Evolutionary conservation across 2,329 filamentous ascomycete genomes (phyloP), one percentile per base, ranked within the genome.

Genomic region (Aspergillus felis): DNA sequence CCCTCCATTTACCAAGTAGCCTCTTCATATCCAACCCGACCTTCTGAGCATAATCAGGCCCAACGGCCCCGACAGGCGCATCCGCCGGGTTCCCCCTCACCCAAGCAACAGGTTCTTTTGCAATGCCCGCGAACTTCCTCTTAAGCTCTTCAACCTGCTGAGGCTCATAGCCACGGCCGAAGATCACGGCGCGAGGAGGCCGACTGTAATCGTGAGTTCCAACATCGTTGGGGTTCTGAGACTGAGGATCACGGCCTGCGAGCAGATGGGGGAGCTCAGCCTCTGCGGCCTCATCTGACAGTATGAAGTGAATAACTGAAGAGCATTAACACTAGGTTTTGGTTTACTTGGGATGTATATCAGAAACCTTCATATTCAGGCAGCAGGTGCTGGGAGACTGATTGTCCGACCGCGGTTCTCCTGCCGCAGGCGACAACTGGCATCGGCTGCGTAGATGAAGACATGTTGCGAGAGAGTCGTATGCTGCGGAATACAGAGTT

Each of bases 131-230:
- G 42, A 48, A 57, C 42, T 50, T 50, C 24, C 52, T 48, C 44
- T 55, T 51, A 12, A 64, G 54, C 42, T 53, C 51, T 53, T 62
- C 55, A 20, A 62, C 56, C 50, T 61, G 49, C n/a, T 58, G 24
- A 7, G 56, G 27, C 1, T 51, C 20, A 51, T 57, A 71, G 2
- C 62, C 67, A 2, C 68, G 65, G 3, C 70, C 70, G 29, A 71
- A 67, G 22, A 71, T 61, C 9, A 72, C 59, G 1, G 64, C 69
- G 0, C 67, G 66, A 3, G 63, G 59, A 5, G 63, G 60, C 10
- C 47, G 53, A 42, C 32, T 61, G 61, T 70, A 71, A 27, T 69
- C 55, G 50, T 66, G 62, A 1, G 68, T 64, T 20, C 68, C 69
- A 24, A 71, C 32, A 12, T 64, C 53, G 49, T 65, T 68, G 22